Conservation (phyloP, 225 moss, liverwort and hornwort genomes). For the Sphagnum contortum region DNA sequence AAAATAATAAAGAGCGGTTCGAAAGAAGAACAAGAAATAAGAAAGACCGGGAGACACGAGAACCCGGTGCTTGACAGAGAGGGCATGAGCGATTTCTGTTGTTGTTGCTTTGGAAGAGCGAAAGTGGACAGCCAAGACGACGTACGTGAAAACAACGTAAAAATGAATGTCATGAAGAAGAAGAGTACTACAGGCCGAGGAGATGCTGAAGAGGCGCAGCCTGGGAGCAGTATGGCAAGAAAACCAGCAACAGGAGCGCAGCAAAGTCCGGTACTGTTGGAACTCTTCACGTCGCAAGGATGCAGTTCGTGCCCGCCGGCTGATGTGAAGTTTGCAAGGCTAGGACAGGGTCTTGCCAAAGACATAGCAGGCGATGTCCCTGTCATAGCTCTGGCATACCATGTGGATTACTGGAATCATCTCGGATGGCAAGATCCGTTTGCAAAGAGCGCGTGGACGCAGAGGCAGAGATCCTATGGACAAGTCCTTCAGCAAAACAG, state of each 20-base stretch:
- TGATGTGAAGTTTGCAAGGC: conserved; percentile 70
- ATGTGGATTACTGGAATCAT: conserved; percentile 97
- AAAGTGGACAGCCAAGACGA: too few relatives aligned
- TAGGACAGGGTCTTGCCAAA: conserved; percentile 69
- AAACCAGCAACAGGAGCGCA: conserved; percentile 20
- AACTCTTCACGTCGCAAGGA: conserved; percentile 88
- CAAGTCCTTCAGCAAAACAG: conserved; percentile 69
- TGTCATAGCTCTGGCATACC: conserved; percentile 68
- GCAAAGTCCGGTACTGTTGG: conserved; percentile 67
- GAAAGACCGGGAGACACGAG: too few relatives aligned
- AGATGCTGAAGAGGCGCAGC: too few relatives aligned
- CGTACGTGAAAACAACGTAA: too few relatives aligned
- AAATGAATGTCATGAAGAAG: too few relatives aligned
- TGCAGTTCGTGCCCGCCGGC: conserved; percentile 90
- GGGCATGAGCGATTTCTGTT: too few relatives aligned
- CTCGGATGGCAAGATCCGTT: conserved; percentile 98
- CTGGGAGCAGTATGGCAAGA: neutral
- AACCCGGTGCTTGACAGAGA: too few relatives aligned
- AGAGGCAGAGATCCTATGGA: conserved; percentile 79
- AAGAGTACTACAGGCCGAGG: too few relatives aligned
- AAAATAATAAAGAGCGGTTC: too few relatives aligned
- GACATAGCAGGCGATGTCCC: conserved; percentile 42
- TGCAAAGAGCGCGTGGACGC: conserved; percentile 68
- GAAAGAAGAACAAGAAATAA: too few relatives aligned
- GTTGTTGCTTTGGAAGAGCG: too few relatives aligned